A percentile compares a stretch with the other conserved stretches of the same genome.
Evolutionary conservation across 495 filamentous ascomycete genomes (phyloP).

Genomic region (Penicillium desertorum): DNA sequence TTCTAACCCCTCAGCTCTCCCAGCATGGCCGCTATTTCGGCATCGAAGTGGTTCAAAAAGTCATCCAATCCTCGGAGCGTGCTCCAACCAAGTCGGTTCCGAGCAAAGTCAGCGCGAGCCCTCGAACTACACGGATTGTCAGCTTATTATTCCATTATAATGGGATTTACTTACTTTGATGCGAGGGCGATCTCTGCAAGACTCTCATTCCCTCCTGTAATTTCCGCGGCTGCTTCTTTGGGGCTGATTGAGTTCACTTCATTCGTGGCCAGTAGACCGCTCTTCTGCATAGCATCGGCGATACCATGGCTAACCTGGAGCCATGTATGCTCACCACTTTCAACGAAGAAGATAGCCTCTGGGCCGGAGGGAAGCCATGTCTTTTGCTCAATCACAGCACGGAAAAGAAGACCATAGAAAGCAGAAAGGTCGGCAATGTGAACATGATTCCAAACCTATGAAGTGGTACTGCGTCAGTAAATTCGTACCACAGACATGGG

Average conservation of each 20-base stretch:
- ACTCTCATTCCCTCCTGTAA: conserved; percentile 19
- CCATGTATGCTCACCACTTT: conserved; percentile 42
- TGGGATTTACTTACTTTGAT: conserved; percentile 19
- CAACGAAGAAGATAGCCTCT: conserved; percentile 47
- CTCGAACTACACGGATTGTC: not conserved
- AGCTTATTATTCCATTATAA: not conserved
- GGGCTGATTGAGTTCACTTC: conserved; percentile 34
- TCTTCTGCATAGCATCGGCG: conserved; percentile 34
- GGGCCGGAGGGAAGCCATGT: conserved; percentile 39
- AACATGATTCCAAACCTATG: conserved; percentile 44
- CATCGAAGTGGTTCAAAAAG: conserved; percentile 10
- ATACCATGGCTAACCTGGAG: conserved; percentile 36
- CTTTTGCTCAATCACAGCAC: conserved; percentile 15
- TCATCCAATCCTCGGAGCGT: not conserved
- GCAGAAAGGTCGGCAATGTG: conserved; percentile 47
- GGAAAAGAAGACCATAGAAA: conserved; percentile 36
- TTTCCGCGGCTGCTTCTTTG: conserved; percentile 33
- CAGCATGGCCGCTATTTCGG: conserved; percentile 5
- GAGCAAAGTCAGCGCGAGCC: conserved; percentile 8
- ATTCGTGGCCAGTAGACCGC: conserved; percentile 30
- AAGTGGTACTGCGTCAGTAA: conserved; percentile 28
- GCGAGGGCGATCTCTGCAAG: conserved; percentile 39
- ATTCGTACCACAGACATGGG: not conserved
- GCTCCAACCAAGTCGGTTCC: conserved; percentile 4
- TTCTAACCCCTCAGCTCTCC: not conserved